These are phyloP conservation scores for Gentiana dahurica DNA, from an alignment of 257 asterid genomes.

Conservation along the genomic window DNA sequence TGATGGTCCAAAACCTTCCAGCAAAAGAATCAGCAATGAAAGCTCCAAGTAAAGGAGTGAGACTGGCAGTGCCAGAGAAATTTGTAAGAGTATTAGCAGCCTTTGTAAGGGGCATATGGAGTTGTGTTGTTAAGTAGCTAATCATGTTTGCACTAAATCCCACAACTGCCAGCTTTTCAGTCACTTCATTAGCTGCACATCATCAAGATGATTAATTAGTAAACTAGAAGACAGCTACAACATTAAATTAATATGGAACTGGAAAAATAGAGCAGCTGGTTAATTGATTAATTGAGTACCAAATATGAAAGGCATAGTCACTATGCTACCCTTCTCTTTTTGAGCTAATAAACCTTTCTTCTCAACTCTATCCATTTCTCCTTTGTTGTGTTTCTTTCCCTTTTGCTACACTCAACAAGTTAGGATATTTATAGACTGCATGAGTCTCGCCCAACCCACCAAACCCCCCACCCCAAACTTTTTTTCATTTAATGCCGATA, in stretches of 20 bases:
- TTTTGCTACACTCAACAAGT: conserved; percentile 10
- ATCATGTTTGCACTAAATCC: conserved; percentile 73
- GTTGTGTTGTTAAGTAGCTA: conserved; percentile 56
- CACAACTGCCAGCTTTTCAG: conserved; percentile 86
- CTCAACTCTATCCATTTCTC: conserved; percentile 25
- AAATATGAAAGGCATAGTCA: conserved; percentile 90
- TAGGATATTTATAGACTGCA: conserved; percentile 39
- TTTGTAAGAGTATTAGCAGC: conserved; percentile 86
- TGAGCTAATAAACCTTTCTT: conserved; percentile 13
- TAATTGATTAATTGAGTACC: conserved; percentile 23
- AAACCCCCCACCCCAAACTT: too few species aligned
- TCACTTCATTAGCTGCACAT: conserved; percentile 64
- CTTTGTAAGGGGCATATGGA: conserved; percentile 65
- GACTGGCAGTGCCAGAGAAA: conserved; percentile 74
- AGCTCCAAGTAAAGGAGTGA: conserved; percentile 76
- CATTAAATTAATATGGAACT: conserved; percentile 4
- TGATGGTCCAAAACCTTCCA: conserved; percentile 81
- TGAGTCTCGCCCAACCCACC: neutral
- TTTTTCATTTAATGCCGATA: too few species aligned
- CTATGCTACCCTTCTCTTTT: conserved; percentile 57
- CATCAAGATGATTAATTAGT: neutral
- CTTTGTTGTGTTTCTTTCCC: conserved; percentile 11
- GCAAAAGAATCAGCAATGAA: conserved; percentile 71
- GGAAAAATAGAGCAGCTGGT: too few species aligned
- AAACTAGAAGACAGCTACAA: too few species aligned